phyloP scores from a whole-genome alignment of 768 basidiomycete species.

The Agaricus blazei region DNA sequence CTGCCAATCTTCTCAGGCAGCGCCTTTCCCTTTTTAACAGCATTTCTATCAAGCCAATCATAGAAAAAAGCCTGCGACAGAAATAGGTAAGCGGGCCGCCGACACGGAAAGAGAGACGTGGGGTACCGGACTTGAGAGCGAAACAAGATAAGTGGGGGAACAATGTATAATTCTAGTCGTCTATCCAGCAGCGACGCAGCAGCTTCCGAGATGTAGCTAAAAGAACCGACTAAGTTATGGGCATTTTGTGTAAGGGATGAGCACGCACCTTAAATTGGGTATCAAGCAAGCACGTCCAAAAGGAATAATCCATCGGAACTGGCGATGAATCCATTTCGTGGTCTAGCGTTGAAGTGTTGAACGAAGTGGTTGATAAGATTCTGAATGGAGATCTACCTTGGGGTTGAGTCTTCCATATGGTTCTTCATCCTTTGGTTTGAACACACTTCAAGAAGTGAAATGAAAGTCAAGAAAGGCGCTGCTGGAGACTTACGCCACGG shows the following conservation, averaged over 20 bases:
- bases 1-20: conserved; percentile 88
- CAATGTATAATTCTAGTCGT: conserved; percentile 70
- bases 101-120: conserved; percentile 13
- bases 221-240: neutral
- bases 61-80: conserved; percentile 77
- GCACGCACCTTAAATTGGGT: conserved; percentile 72
- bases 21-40: conserved; percentile 76
- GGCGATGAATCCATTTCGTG: conserved; percentile 86
- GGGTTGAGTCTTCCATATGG: conserved; percentile 87
- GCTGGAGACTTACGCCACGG: conserved; percentile 62
- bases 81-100: conserved; percentile 3
- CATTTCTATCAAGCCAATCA: conserved; percentile 83
- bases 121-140: conserved; percentile 68
- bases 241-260: neutral
- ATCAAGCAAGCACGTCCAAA: conserved; percentile 88
- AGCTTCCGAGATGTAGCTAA: conserved; percentile 83
- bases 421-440: conserved; percentile 90
- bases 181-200: conserved; percentile 82
- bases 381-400: conserved; percentile 42
- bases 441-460: conserved; percentile 47
- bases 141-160: conserved; percentile 84
- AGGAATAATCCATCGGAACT: conserved; percentile 85
- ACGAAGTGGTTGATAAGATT: neutral
- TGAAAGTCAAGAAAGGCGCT: neutral
- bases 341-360: conserved; percentile 39